Evolutionary conservation across 768 basidiomycete species (phyloP), one percentile per base, ranked within the genome.

Genomic region (Boletales sp.): DNA sequence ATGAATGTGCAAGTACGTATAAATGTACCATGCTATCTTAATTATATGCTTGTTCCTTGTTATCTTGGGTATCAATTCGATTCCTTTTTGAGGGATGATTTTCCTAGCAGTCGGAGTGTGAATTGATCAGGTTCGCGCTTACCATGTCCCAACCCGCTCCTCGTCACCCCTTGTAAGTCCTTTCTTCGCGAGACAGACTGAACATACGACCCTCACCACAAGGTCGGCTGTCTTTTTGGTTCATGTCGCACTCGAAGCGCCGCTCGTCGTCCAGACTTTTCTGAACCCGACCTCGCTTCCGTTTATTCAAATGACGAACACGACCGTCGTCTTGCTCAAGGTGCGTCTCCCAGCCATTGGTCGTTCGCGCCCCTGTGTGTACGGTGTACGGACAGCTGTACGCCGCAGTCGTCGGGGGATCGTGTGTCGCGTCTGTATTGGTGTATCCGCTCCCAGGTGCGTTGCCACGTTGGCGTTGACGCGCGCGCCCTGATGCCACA

Each of bases 261-360:
- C 90, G 0, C 63, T 93, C 18, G 88, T 83, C 4, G 67, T 93
- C 30, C 89, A 91, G 64, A 87, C 89, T 7, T 68, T 91, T 15
- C 80, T 80, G 71, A 74, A 81, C 0, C 83, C 87, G 1, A 58
- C 67, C 15, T 72, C 66, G 14, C 65, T 92, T 17, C 90, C 90
- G 0, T 90, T 93, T 65, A 56, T 91, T 48, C 81, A 90, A 63
- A 74, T 90, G 57, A 91, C 84, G 58, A 93, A 93, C 72, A 92
- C 90, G 6, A 80, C 88, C 0, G 43, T 91, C 8, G 81, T 90
- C 2, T 54, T 92, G 8, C 68, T 90, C 42, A 91, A 91, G 76
- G 90, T 86, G 43, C 21, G 46, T 38, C 14, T 34, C 11, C 14
- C 24, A 4, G 3, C 5, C 24, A 7, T 7, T 27, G 24, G 24